Evolutionary conservation across 192 early-diverging fungal genomes (phyloP), one percentile per base, ranked within the genome.

Genomic region (Obelidium mucronatum): DNA sequence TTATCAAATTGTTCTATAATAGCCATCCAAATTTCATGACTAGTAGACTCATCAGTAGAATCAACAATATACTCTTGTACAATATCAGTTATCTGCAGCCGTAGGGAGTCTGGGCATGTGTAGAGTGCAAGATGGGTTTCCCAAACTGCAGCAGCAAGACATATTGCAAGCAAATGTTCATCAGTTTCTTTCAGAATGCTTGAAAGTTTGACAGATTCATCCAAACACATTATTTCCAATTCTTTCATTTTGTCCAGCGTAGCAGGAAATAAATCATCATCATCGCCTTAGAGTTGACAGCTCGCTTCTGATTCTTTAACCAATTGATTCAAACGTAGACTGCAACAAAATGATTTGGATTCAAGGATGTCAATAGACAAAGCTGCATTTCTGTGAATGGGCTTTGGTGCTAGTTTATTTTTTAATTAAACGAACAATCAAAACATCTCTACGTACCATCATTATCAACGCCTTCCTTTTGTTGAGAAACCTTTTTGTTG

Each of bases 41-140:
- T 13, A 5, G 24, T 35, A 40, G 62, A 28, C 13, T 36, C 62
- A 35, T 33, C 13, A 17, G 13, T 64, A 24, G 13, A 35, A 36
- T 64, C 37, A 22, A 64, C 36, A 17, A 64, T 64, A 64, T 64
- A 64, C 3, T 35, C 5, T 31, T 35, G 62, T 34, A 64, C 4
- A 64, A 64, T 64, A 31, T 64, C 37, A 36, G 62, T 3, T 24
- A 37, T 8, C 13, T 4, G 3, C 26, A 64, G 24, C 6, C 37
- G 62, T 15, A 64, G 33, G 24, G 62, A 64, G 37, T 64, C 62
- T 11, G 62, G 37, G 3, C 15, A 15, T 13, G 62, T 64, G 24
- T 35, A 64, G 4, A 64, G 6, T 37, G 37, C 15, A 17, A 64
- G 31, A 36, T 64, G 62, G 3, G 62, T 64, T 3, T 5, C 62